Evolutionary conservation across 306 rosid genomes (phyloP), one percentile per base, ranked within the genome.

Genomic region (Quercus robur): DNA sequence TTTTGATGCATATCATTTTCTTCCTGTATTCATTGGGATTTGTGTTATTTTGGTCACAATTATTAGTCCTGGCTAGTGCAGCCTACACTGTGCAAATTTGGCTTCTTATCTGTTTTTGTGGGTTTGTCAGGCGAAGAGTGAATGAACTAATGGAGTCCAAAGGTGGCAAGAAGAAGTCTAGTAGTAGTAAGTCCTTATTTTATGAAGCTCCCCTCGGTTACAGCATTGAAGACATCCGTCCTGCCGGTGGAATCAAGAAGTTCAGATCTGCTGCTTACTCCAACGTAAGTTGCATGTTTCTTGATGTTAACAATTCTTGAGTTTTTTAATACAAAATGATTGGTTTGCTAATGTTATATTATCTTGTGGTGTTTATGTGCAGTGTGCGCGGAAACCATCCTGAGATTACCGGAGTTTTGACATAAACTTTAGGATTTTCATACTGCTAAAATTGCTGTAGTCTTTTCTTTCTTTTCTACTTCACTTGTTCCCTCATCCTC

Each of bases 201-300:
- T 95, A 93, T 87, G 99, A 95, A 91, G 97, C 97, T 81, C 99
- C 99, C 79, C 98, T 95, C 51, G 98, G 84, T 44, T 95, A 95
- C 88, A 91, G 86, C 95, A 95, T 89, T 87, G 99, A 95, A 93
- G 99, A 95, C 92, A 79, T 95, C 70, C 88, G 98, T 57, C 99
- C 99, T 31, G 78, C 91, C 88, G 98, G 98, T 88, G 99, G 99
- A 87, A 91, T 93, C 93, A 89, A 90, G 92, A 95, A 95, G 61
- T 95, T 95, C 98, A 80, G 94, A 93, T 89, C 98, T 10, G 93
- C 99, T 95, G 99, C 97, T 31, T 95, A 95, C 98, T 95, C 99
- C 81, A 95, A 95, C 97, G 99, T 94, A 66, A 79, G 89, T 18
- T 56, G n/a, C 63, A 28, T 66, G 11, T 19, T 30, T 31, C 6